A percentile compares a stretch with the other conserved stretches of the same genome.
Evolutionary conservation across 2,329 filamentous ascomycete species (phyloP).

Genomic region (Fusarium acutatum): DNA sequence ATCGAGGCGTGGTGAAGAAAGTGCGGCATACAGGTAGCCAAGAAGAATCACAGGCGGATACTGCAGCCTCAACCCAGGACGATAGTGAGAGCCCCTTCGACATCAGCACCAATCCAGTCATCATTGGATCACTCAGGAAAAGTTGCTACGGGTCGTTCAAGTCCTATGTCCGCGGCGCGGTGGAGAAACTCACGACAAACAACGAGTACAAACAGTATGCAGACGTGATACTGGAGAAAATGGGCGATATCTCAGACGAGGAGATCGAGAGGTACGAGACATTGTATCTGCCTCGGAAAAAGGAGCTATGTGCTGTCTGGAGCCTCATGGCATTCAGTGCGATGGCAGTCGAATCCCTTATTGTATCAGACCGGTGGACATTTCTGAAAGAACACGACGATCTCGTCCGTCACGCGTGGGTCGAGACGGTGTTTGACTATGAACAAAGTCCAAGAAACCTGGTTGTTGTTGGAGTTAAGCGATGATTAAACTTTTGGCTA

Average conservation of each 20-base stretch:
- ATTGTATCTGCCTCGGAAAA: conserved; percentile 71
- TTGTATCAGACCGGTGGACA: conserved; percentile 89
- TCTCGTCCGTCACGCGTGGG: conserved; percentile 80
- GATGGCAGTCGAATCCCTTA: conserved; percentile 85
- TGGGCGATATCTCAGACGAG: conserved; percentile 75
- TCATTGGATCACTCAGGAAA: conserved; percentile 87
- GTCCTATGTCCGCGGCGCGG: conserved; percentile 81
- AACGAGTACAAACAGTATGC: conserved; percentile 67
- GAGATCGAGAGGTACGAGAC: conserved; percentile 77
- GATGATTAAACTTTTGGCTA: conserved; percentile 44
- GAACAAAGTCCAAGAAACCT: conserved; percentile 85
- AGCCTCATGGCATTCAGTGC: conserved; percentile 96
- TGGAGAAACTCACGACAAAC: conserved; percentile 74
- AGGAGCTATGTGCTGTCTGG: conserved; percentile 89
- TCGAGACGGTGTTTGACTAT: conserved; percentile 94
- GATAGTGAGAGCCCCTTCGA: conserved; percentile 55
- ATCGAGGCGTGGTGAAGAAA: conserved; percentile 77
- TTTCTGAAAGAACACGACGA: conserved; percentile 82
- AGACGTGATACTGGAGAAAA: conserved; percentile 69
- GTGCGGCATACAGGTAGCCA: conserved; percentile 52
- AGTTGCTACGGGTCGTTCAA: conserved; percentile 78
- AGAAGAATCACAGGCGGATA: conserved; percentile 35
- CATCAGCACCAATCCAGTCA: conserved; percentile 77
- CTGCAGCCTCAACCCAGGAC: conserved; percentile 19
- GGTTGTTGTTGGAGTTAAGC: conserved; percentile 91